A percentile compares a stretch with the other conserved stretches of the same genome.
phyloP scores from a whole-genome alignment of 495 filamentous ascomycete species.

The Penicillium coffeae region DNA sequence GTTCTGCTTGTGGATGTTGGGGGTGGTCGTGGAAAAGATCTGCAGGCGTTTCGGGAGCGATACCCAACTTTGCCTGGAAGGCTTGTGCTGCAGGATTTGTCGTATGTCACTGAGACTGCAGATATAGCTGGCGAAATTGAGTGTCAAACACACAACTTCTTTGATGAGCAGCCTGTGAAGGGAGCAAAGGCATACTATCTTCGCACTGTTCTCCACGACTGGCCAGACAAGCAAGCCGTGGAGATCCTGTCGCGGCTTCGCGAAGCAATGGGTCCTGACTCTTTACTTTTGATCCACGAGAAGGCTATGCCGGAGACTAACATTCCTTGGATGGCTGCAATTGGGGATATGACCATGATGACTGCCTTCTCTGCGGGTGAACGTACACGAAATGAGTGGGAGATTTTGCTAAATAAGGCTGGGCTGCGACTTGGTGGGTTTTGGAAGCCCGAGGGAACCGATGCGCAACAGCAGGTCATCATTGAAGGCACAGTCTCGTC shows the following conservation, averaged over 20 bases:
- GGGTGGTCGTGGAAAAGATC: background rate
- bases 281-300: conserved; percentile 1
- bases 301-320: conserved; percentile 2
- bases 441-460: conserved; percentile 1
- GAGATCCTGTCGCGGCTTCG: background rate
- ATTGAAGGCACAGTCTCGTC: background rate
- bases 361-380: background rate
- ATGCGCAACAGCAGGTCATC: too few species aligned
- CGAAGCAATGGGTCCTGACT: conserved; percentile 1
- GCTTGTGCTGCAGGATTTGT: conserved; percentile 1
- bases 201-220: conserved; percentile 7
- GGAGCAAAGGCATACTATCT: conserved; percentile 4
- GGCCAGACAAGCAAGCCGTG: conserved; percentile 6
- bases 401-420: background rate
- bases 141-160: background rate
- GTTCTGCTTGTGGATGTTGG: conserved; percentile 2
- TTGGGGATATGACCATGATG: conserved; percentile 7
- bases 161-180: conserved; percentile 4
- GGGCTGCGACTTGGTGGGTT: background rate
- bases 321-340: conserved; percentile 3
- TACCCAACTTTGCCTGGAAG: background rate
- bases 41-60: background rate
- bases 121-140: background rate
- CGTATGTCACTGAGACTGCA: background rate
- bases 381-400: background rate